phyloP scores from a whole-genome alignment of 495 filamentous ascomycete species.

The Cryomyces antarcticus region DNA sequence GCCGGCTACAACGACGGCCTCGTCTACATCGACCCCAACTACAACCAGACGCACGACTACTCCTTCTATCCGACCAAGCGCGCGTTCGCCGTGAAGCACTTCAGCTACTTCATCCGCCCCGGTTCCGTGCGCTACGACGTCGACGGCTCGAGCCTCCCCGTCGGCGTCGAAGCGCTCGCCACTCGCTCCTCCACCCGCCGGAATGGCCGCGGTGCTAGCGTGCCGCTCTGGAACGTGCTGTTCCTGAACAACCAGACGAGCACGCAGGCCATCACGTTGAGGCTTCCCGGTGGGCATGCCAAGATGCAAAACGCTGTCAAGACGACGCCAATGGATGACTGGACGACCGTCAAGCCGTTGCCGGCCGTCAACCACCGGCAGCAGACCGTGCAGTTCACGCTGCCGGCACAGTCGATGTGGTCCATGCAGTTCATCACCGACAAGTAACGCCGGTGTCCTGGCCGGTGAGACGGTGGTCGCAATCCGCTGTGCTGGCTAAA shows the following conservation, averaged over 20 bases:
- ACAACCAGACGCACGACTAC: slow-evolving; percentile 6
- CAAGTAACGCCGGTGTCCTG: no score
- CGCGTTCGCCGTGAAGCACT: slow-evolving; percentile 7
- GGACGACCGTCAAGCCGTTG: background rate
- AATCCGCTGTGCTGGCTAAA: no score
- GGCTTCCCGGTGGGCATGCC: background rate
- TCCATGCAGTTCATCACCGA: background rate
- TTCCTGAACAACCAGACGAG: slow-evolving; percentile 7
- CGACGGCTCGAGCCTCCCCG: slow-evolving; percentile 1
- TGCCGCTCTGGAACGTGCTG: slow-evolving; percentile 1
- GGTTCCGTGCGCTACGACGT: slow-evolving; percentile 4
- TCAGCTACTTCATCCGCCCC: slow-evolving; percentile 4
- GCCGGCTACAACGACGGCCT: slow-evolving; percentile 6
- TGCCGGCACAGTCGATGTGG: background rate
- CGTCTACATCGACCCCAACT: slow-evolving; percentile 5
- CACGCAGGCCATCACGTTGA: background rate
- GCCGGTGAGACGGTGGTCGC: no score
- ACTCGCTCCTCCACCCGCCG: background rate
- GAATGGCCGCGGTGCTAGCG: background rate
- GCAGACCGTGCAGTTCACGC: background rate
- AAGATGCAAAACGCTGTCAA: background rate
- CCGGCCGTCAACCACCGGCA: background rate
- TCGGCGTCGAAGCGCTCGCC: slow-evolving; percentile 3
- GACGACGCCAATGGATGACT: slow-evolving; percentile 1
- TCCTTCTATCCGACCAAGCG: slow-evolving; percentile 5